phyloP scores from a whole-genome alignment of 164 flowering plant genomes.

The Warburgia ugandensis region DNA sequence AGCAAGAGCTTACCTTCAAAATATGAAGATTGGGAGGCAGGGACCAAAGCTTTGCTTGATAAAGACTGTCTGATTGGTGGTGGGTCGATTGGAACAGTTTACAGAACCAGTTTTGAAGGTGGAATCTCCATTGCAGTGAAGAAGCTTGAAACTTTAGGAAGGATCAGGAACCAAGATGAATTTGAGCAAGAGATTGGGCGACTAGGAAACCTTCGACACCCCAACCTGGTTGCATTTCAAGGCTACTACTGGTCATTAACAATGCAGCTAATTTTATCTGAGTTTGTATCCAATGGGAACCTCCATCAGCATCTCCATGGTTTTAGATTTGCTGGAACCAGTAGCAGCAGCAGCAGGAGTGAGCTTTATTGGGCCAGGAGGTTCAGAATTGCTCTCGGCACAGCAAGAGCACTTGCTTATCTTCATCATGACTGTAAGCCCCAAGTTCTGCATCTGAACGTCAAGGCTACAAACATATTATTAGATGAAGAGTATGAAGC shows the following conservation, averaged over 20 bases:
- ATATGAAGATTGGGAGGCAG: constrained; percentile 97
- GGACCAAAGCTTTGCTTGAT: constrained; percentile 88
- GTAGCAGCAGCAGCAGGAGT: constrained; percentile 46
- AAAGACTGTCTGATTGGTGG: constrained; percentile 78
- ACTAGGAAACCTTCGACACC: constrained; percentile 62
- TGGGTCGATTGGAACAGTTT: constrained; percentile 86
- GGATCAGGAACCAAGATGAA: constrained; percentile 89
- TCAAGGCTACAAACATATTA: constrained; percentile 87
- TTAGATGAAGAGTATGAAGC: constrained; percentile 59
- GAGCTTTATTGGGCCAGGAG: constrained; percentile 73
- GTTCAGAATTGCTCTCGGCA: constrained; percentile 80
- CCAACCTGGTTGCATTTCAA: constrained; percentile 70
- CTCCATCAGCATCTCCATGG: constrained; percentile 78
- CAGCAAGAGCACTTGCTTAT: constrained; percentile 82
- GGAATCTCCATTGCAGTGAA: constrained; percentile 88
- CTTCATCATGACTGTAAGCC: constrained; percentile 96
- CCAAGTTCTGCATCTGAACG: constrained; percentile 75
- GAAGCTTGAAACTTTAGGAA: constrained; percentile 84
- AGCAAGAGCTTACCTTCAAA: constrained; percentile 85
- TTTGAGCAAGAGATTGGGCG: constrained; percentile 93
- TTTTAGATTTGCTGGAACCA: constrained; percentile 44
- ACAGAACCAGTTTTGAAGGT: constrained; percentile 75
- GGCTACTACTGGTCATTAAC: constrained; percentile 94
- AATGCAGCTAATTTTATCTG: constrained; percentile 78
- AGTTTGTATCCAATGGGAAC: constrained; percentile 72